phyloP scores from a whole-genome alignment of 331 rosid genomes.

The Dryas integrifolia region DNA sequence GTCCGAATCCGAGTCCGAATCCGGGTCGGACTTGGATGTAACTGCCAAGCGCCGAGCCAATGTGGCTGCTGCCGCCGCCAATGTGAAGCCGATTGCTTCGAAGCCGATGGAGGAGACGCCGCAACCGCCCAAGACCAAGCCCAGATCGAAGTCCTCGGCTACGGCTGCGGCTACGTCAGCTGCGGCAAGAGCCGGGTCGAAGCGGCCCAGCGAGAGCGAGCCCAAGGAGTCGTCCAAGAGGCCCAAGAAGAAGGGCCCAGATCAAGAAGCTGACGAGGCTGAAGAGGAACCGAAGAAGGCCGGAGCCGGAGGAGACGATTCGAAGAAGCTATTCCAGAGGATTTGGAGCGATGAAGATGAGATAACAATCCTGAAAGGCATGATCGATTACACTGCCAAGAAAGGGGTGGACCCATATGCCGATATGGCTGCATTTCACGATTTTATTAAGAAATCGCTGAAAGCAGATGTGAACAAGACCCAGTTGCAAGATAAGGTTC shows the following conservation, averaged over 20 bases:
- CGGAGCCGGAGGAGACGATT: constrained; percentile 27
- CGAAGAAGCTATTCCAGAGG: constrained; percentile 47
- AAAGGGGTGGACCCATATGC: constrained; percentile 38
- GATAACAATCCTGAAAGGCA: constrained; percentile 42
- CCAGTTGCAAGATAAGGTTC: constrained; percentile 53
- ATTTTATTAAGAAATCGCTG: constrained; percentile 44
- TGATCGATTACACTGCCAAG: constrained; percentile 34
- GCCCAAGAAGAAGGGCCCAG: constrained; percentile 42
- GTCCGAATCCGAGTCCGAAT: constrained; percentile 30
- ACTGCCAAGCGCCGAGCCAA: no score
- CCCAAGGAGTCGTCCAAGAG: constrained; percentile 36
- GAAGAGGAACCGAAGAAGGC: constrained; percentile 21
- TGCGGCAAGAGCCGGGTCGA: constrained; percentile 26
- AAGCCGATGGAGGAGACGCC: constrained; percentile 49
- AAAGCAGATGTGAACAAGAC: constrained; percentile 34
- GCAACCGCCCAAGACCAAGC: constrained; percentile 15
- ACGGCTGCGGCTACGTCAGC: constrained; percentile 14
- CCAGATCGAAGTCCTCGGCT: constrained; percentile 30
- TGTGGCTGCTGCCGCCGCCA: not conserved
- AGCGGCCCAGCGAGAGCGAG: constrained; percentile 28
- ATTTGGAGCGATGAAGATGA: constrained; percentile 66
- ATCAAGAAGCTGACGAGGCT: not conserved
- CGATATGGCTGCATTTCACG: constrained; percentile 36
- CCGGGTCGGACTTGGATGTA: constrained; percentile 27
- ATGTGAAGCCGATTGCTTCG: constrained; percentile 40